phyloP scores from a whole-genome alignment of 2,329 filamentous ascomycete species.

The Fusarium albidum region DNA sequence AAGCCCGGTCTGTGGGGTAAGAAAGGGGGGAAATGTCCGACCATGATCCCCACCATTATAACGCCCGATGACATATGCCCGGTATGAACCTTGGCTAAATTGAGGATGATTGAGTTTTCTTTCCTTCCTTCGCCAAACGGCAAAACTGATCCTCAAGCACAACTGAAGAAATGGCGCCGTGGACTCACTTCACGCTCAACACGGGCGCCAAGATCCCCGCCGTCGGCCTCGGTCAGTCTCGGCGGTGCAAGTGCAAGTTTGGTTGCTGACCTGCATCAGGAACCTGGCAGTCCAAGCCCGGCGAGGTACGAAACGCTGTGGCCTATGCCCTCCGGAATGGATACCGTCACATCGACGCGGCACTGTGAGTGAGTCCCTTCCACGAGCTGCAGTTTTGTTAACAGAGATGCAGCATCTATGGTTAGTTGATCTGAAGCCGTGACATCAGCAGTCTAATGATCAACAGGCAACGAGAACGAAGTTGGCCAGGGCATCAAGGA shows the following conservation, averaged over 20 bases:
- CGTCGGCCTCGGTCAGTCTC: slow-evolving; percentile 65
- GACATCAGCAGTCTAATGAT: background rate
- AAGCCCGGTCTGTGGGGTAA: background rate
- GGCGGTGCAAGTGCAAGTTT: no score
- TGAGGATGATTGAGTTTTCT: background rate
- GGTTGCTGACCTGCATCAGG: slow-evolving; percentile 42
- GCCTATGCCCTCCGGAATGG: slow-evolving; percentile 56
- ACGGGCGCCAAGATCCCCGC: slow-evolving; percentile 78
- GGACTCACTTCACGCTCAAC: slow-evolving; percentile 63
- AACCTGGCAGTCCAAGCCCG: slow-evolving; percentile 67
- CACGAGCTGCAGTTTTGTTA: background rate
- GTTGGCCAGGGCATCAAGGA: slow-evolving; percentile 57
- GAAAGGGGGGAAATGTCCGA: background rate
- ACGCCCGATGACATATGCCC: slow-evolving; percentile 4
- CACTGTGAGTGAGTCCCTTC: slow-evolving; percentile 11
- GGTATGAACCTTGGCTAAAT: background rate
- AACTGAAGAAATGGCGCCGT: slow-evolving; percentile 12
- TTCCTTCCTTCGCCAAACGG: background rate
- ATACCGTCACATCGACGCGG: slow-evolving; percentile 64
- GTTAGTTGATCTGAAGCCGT: background rate
- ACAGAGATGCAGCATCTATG: slow-evolving; percentile 39
- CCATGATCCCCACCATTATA: background rate
- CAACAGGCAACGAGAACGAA: slow-evolving; percentile 55
- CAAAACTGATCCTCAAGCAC: background rate
- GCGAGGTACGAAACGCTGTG: slow-evolving; percentile 65